phyloP scores from a whole-genome alignment of 2,329 filamentous ascomycete genomes.

The Colletotrichum musicola region DNA sequence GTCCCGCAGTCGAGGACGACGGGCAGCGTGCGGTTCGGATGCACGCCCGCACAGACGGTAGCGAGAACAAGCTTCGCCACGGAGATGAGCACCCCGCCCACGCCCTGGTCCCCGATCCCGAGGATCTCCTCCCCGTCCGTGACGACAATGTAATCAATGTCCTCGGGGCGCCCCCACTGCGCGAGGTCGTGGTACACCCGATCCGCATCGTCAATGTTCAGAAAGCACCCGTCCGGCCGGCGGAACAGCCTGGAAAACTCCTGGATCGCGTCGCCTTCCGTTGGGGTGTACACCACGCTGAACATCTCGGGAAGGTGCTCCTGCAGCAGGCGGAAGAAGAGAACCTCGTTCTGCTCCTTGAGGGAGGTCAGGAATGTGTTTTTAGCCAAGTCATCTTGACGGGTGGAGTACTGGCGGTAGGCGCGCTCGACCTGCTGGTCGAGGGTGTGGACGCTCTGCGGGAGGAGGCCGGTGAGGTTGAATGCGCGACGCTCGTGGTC shows the following conservation, averaged over 20 bases:
- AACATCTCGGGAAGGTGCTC: constrained; percentile 90
- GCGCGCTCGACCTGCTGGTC: constrained; percentile 83
- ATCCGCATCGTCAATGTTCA: constrained; percentile 78
- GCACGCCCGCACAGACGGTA: constrained; percentile 88
- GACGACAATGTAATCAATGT: constrained; percentile 90
- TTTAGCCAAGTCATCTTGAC: constrained; percentile 77
- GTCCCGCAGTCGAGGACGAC: constrained; percentile 91
- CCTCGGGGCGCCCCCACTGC: constrained; percentile 77
- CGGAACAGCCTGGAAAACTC: constrained; percentile 86
- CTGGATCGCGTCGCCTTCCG: constrained; percentile 88
- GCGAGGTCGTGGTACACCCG: constrained; percentile 74
- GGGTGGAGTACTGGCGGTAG: constrained; percentile 80
- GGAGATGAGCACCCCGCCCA: constrained; percentile 86
- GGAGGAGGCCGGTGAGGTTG: constrained; percentile 79
- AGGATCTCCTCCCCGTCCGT: constrained; percentile 81
- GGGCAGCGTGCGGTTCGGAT: constrained; percentile 81
- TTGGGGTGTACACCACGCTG: constrained; percentile 90
- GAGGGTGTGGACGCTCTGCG: constrained; percentile 78
- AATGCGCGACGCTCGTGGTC: constrained; percentile 76
- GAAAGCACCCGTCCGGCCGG: constrained; percentile 82
- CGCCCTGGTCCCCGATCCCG: constrained; percentile 90
- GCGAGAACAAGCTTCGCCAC: constrained; percentile 86
- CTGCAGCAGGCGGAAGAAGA: constrained; percentile 83
- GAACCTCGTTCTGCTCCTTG: constrained; percentile 86
- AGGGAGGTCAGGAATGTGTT: constrained; percentile 90